These are phyloP conservation scores for Murraya paniculata DNA, from an alignment of 345 rosid genomes.

Conservation along the genomic window DNA sequence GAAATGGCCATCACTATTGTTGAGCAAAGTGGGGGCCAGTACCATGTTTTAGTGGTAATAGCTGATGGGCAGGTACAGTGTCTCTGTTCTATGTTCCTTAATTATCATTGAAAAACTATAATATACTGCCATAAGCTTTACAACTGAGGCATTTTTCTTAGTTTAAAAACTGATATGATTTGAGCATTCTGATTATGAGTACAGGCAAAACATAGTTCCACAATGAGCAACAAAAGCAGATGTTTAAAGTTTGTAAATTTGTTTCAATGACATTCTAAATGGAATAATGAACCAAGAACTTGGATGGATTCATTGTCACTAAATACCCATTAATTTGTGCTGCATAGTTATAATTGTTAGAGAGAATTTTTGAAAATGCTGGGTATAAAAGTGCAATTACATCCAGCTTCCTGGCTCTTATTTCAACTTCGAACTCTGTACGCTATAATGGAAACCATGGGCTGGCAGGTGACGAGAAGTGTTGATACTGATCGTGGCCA, in stretches of 20 bases:
- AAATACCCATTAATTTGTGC: background rate
- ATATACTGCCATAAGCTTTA: background rate
- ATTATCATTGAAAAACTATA: background rate
- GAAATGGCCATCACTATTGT: slow-evolving; percentile 97
- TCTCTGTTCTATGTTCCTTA: background rate
- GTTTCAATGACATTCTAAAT: background rate
- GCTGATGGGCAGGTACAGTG: slow-evolving; percentile 92
- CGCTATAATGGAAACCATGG: slow-evolving; percentile 6
- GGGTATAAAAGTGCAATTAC: background rate
- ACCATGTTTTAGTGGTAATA: slow-evolving; percentile 86
- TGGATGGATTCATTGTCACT: background rate
- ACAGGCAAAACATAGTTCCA: background rate
- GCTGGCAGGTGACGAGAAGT: slow-evolving; percentile 84
- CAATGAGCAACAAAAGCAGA: no score
- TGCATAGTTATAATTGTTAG: background rate
- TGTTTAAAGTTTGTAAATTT: background rate
- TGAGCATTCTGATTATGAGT: background rate
- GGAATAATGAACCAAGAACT: background rate
- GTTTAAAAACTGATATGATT: background rate
- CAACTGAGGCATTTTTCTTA: background rate
- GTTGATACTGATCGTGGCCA: slow-evolving; percentile 69
- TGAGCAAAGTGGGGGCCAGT: slow-evolving; percentile 89
- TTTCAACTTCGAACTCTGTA: background rate
- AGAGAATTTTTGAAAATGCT: background rate
- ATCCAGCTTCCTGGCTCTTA: background rate